Evolutionary conservation across 2,329 filamentous ascomycete genomes (phyloP), one percentile per base, ranked within the genome.

Genomic region (Bertia moriformis): DNA sequence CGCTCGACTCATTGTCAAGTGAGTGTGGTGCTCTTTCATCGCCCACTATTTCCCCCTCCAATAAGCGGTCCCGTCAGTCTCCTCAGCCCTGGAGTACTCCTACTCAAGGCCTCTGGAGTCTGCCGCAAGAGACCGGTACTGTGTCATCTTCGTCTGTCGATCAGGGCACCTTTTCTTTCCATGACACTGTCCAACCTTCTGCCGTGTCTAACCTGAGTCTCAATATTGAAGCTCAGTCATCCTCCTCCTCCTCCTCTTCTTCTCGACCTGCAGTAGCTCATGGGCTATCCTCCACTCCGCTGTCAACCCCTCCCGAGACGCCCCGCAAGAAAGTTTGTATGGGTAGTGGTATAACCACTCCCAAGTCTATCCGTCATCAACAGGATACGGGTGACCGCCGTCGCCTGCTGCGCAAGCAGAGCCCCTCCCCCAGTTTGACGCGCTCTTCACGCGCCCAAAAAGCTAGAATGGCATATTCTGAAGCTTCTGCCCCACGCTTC

Each of bases 341-440:
- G 7, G 17, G 17, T 7, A 35, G 32, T 17, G 32, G 10, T 10
- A 13, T 35, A 10, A 13, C 17, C 32, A 35, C 32, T 35, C 32
- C 32, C 12, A 35, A 35, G 32, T 35, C 32, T 35, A 35, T 35
- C 32, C 32, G 32, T 17, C 32, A 18, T 35, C 24, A 29, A 10
- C 32, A 15, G 7, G 32, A 35, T 17, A 7, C 32, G 12, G 7
- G 17, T 35, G 32, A 35, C 10, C 22, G 22, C n/a, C 32, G 32
- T 35, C 7, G 7, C 10, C 32, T 18, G 10, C 32, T 35, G 32
- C 32, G 32, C 32, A 35, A 35, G 15, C 32, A 35, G 15, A 35
- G 32, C 32, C 17, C 17, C 15, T 35, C 32, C 15, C 32, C 32
- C 7, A 35, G 32, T 15, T 35, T 35, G 15, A 35, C 17, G 32